Evolutionary conservation across 2,329 filamentous ascomycete species (phyloP), one percentile per base, ranked within the genome.

Genomic region (Chaetomium olivaceum): DNA sequence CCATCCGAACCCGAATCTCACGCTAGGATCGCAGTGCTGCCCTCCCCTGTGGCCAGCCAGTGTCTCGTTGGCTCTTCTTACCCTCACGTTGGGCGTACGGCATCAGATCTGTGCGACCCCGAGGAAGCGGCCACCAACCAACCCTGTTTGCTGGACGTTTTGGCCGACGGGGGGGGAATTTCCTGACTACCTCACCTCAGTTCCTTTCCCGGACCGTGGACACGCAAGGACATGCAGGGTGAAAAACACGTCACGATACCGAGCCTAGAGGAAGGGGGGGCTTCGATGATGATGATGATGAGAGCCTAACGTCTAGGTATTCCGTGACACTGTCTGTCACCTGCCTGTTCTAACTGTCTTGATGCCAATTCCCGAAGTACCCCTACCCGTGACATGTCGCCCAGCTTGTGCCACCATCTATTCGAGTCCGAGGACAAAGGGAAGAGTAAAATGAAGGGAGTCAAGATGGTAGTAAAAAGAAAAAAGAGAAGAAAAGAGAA

Each of bases 81-180:
- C n/a, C 16, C 6, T 3, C 16, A 19, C 39, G 31, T 36, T 52
- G 54, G 46, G 33, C 29, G 43, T 25, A 27, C 43, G 16, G 29
- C 46, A 19, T 58, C 61, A 63, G 61, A 58, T 63, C 61, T 63
- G 61, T 63, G 43, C 48, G 46, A 63, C 55, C 36, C 52, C 3
- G 12, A 36, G 11, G 33, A 9, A 43, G 39, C 16, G 1, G 16
- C 39, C 39, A 19, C 39, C 16, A 43, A 19, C 39, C 33, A 12
- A 9, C 9, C 31, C 16, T 14, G 39, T 43, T 19, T n/a, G 16
- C 16, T 4, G 39, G 39, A 19, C 39, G 39, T 19, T 4, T n/a
- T 43, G 6, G 12, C 12, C 14, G 16, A 3, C 16, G 14, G 36
- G 19, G 14, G 36, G 36, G 36, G 36, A 39, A 16, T 4, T 39